Base-by-base conservation (phyloP, 2,329 filamentous ascomycete species). In the Fusarium concolor region DNA sequence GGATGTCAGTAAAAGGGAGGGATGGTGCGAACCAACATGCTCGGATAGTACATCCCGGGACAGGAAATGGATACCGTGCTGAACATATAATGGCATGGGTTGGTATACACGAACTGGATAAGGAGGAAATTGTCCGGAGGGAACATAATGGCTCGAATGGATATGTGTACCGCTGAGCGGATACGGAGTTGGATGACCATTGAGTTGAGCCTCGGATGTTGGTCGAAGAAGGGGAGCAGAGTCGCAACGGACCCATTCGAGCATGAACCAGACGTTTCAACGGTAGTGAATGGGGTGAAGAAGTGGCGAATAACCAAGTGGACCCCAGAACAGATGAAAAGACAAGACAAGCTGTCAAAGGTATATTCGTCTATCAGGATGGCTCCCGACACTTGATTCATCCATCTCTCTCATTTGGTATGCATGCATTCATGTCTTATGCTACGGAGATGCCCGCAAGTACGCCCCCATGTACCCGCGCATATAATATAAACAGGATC, bases 361-460 rank as follows among this genome's bases (percentile, higher is more conserved):
- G 62, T 72, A 73, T 72, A 65, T 60, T 59, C 54, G 56, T 69
- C 22, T 22, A 49, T 61, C 56, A 49, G 51, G 55, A 60, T 56
- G 33, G 44, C 29, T 45, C 53, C 51, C 17, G 35, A 71, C 33
- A 37, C 7, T 55, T 59, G 20, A 18, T 26, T 26, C 26, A 46
- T 33, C 2, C 10, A 31, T 38, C 60, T 44, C n/a, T 51, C 60
- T 54, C 45, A 29, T 33, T 51, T 56, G 18, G 5, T 55, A 47
- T 65, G n/a, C 38, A 35, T 45, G 47, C 46, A 45, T 17, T 39
- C 37, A 62, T 53, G 24, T 47, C 63, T 56, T 33, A 53, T 65
- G 26, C 41, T 56, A 50, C 35, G 47, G 24, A 45, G 33, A 62
- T 67, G 56, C 68, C 46, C 47, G 22, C 22, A 56, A 69, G 53